phyloP scores from a whole-genome alignment of 345 rosid genomes.

The Turnera subulata region DNA sequence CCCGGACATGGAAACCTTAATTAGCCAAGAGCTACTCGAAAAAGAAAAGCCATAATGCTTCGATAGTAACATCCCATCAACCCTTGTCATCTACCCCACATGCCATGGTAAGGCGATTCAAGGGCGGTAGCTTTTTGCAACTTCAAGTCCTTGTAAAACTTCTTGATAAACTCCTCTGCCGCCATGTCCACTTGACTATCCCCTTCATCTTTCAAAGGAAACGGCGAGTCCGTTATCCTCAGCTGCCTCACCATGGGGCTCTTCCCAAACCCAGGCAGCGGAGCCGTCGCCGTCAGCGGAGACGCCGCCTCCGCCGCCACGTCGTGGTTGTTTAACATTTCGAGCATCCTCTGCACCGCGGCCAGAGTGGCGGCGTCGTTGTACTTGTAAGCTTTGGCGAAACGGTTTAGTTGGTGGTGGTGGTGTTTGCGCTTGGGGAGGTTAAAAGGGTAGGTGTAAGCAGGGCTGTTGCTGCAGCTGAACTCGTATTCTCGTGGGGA shows the following conservation, averaged over 20 bases:
- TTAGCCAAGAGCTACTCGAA: no score
- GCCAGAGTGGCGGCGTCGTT: slow-evolving; percentile 47
- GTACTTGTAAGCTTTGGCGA: slow-evolving; percentile 26
- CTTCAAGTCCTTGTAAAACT: slow-evolving; percentile 63
- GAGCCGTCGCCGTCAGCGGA: slow-evolving; percentile 32
- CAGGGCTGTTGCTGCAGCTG: slow-evolving; percentile 94
- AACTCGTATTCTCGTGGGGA: slow-evolving; percentile 81
- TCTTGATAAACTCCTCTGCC: slow-evolving; percentile 87
- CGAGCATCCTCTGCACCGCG: slow-evolving; percentile 67
- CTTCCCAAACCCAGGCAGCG: slow-evolving; percentile 53
- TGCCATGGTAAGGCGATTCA: slow-evolving; percentile 47
- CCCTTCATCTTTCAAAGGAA: slow-evolving; percentile 50
- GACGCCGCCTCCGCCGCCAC: slow-evolving; percentile 30
- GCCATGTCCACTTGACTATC: slow-evolving; percentile 62
- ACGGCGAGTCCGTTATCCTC: slow-evolving; percentile 79
- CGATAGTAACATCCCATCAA: background rate
- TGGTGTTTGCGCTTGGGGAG: slow-evolving; percentile 38
- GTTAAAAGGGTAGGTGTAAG: slow-evolving; percentile 24
- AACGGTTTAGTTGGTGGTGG: slow-evolving; percentile 33
- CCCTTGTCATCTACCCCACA: slow-evolving; percentile 41
- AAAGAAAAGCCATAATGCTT: no score
- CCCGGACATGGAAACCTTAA: no score
- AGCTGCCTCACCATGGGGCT: slow-evolving; percentile 62
- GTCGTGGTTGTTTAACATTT: slow-evolving; percentile 47
- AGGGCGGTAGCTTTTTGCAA: slow-evolving; percentile 38